phyloP scores from a whole-genome alignment of 2,329 filamentous ascomycete genomes.

The Albophoma yamanashiensis region DNA sequence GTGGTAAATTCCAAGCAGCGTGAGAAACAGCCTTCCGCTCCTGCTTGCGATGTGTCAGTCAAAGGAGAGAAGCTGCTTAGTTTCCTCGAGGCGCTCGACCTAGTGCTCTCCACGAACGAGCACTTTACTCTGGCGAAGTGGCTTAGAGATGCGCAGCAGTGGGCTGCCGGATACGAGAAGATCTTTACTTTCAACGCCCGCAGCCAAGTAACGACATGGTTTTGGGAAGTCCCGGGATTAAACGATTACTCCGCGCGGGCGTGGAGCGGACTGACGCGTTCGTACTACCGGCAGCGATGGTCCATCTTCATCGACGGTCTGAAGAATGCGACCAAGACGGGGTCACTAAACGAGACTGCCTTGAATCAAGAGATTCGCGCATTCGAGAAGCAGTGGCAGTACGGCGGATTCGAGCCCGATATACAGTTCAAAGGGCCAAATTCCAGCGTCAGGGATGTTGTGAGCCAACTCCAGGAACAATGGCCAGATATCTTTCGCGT shows the following conservation, averaged over 20 bases:
- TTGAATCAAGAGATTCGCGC: neutral
- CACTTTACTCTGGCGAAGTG: conserved; percentile 31
- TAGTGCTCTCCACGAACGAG: conserved; percentile 26
- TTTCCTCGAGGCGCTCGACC: conserved; percentile 26
- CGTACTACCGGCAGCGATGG: conserved; percentile 37
- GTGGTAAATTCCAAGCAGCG: conserved; percentile 9
- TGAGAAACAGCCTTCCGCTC: neutral
- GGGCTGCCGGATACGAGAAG: conserved; percentile 12
- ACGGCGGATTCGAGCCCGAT: neutral
- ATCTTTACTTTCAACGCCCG: conserved; percentile 34
- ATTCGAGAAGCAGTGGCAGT: conserved; percentile 1
- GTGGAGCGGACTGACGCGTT: conserved; percentile 34
- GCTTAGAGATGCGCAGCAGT: conserved; percentile 24
- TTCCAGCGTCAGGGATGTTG: neutral
- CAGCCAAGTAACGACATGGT: conserved; percentile 40
- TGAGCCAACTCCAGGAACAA: neutral
- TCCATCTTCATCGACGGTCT: conserved; percentile 26
- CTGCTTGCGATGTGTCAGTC: neutral
- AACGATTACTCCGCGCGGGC: conserved; percentile 37
- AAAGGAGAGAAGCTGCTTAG: conserved; percentile 18
- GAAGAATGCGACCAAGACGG: neutral
- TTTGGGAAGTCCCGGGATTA: conserved; percentile 20
- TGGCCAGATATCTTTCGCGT: neutral
- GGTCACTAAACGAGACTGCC: neutral
- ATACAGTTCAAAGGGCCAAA: neutral